Evolutionary conservation across 208 protist genomes (phyloP).

Genomic region (Crithidia sp.): DNA sequence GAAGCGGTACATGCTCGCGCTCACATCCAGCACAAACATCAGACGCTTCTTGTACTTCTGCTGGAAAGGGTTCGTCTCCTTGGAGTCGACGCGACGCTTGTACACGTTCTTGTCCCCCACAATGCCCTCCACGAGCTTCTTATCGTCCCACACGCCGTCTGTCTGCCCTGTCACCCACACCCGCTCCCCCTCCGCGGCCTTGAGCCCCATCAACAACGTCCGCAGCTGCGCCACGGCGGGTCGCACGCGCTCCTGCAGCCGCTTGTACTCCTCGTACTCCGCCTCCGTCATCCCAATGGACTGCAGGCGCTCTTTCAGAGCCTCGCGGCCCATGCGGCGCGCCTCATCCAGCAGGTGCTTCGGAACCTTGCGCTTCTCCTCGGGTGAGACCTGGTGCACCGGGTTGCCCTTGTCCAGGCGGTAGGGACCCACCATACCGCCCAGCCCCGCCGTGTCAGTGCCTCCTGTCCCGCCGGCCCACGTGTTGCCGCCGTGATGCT

Average conservation of each 20-base stretch:
- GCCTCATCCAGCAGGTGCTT: conserved; percentile 79
- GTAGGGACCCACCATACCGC: conserved; percentile 89
- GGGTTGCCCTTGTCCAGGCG: conserved; percentile 87
- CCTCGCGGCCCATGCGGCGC: conserved; percentile 75
- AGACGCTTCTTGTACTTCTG: conserved; percentile 84
- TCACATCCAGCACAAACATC: conserved; percentile 92
- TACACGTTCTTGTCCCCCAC: conserved; percentile 92
- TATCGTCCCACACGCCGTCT: conserved; percentile 92
- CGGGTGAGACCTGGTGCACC: conserved; percentile 88
- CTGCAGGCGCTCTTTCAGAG: conserved; percentile 65
- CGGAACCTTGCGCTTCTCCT: conserved; percentile 88
- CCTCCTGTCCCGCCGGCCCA: conserved; percentile 92
- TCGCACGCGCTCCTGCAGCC: conserved; percentile 64
- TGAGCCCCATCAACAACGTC: conserved; percentile 75
- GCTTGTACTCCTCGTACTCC: conserved; percentile 73
- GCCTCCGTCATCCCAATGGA: conserved; percentile 78
- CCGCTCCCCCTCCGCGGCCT: conserved; percentile 85
- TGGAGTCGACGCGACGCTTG: conserved; percentile 86
- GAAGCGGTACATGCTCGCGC: conserved; percentile 95
- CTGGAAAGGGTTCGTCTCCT: conserved; percentile 71
- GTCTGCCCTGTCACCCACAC: conserved; percentile 88
- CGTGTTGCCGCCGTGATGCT: conserved; percentile 93
- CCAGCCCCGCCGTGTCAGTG: conserved; percentile 86
- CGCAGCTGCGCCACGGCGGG: conserved; percentile 68
- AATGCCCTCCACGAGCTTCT: conserved; percentile 92